These are phyloP conservation scores for Datisca glomerata DNA, from an alignment of 306 rosid species.

Conservation along the genomic window DNA sequence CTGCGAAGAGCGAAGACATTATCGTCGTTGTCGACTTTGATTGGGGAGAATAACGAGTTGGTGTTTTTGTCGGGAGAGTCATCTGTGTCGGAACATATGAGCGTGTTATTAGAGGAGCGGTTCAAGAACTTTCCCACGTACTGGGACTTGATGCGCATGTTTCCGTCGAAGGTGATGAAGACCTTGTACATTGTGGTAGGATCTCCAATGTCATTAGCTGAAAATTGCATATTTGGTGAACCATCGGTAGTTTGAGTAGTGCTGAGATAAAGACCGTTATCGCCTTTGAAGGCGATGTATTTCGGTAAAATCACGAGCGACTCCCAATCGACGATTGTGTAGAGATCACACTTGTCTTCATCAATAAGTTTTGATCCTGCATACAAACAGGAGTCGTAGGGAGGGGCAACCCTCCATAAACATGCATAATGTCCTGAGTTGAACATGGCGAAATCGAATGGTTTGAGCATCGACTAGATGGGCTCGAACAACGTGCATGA, in stretches of 20 bases:
- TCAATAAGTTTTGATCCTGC: background rate
- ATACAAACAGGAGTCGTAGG: background rate
- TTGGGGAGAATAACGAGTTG: background rate
- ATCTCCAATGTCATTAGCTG: slow-evolving; percentile 1
- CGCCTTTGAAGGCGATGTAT: slow-evolving; percentile 8
- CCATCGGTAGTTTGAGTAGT: background rate
- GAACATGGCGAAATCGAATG: slow-evolving; percentile 7
- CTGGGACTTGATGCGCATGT: background rate
- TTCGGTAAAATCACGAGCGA: slow-evolving; percentile 7
- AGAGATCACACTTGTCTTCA: background rate
- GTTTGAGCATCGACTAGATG: background rate
- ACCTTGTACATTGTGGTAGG: background rate
- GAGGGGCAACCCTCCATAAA: background rate
- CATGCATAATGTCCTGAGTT: background rate
- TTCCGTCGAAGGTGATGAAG: slow-evolving; percentile 3
- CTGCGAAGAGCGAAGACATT: slow-evolving; percentile 5
- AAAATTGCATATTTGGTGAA: background rate
- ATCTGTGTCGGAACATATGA: background rate
- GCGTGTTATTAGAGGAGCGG: slow-evolving; percentile 4
- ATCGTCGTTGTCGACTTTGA: background rate
- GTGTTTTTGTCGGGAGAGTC: background rate
- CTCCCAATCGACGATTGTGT: slow-evolving; percentile 4
- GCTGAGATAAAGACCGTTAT: background rate
- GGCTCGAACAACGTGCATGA: slow-evolving; percentile 16
- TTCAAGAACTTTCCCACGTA: background rate